phyloP scores from a whole-genome alignment of 139 green algal species.

The Chlorella sp. region DNA sequence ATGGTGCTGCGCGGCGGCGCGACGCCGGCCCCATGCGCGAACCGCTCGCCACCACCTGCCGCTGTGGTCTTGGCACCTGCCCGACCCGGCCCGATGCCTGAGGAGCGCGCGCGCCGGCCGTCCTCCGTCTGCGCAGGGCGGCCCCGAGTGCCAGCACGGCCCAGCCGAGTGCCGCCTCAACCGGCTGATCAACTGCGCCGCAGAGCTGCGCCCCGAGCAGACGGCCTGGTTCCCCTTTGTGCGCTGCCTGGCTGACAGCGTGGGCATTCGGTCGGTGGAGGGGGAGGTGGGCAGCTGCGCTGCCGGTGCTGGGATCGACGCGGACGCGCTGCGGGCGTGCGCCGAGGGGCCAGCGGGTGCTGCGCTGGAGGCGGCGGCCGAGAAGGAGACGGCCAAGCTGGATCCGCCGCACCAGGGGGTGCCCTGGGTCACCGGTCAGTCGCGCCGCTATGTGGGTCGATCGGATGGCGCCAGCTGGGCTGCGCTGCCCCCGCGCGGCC shows the following conservation, averaged over 20 bases:
- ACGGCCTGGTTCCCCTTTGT: slow-evolving; percentile 32
- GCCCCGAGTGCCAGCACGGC: slow-evolving; percentile 31
- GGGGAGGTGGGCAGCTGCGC: slow-evolving; percentile 27
- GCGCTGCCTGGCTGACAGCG: slow-evolving; percentile 28
- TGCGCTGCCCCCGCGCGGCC: too few relatives aligned
- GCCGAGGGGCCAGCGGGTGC: slow-evolving; percentile 21
- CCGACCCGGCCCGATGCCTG: too few relatives aligned
- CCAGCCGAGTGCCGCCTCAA: slow-evolving; percentile 42
- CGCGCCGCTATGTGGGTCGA: slow-evolving; percentile 34
- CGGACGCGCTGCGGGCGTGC: slow-evolving; percentile 19
- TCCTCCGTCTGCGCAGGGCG: too few relatives aligned
- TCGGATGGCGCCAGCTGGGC: too few relatives aligned
- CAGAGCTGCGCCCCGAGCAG: neutral
- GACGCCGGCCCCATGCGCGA: too few relatives aligned
- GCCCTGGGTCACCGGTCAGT: neutral
- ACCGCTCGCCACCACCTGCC: too few relatives aligned
- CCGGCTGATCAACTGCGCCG: slow-evolving; percentile 36
- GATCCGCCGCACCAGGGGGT: slow-evolving; percentile 28
- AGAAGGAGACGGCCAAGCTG: slow-evolving; percentile 28
- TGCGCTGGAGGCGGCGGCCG: slow-evolving; percentile 25
- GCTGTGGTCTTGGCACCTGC: too few relatives aligned
- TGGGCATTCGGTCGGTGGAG: neutral
- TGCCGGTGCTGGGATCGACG: slow-evolving; percentile 7
- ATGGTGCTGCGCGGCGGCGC: too few relatives aligned
- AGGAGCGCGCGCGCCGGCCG: too few relatives aligned